Evolutionary conservation across 177 flowering plant species (phyloP), one percentile per base, ranked within the genome.

Genomic region (Tripterygium wilfordii): DNA sequence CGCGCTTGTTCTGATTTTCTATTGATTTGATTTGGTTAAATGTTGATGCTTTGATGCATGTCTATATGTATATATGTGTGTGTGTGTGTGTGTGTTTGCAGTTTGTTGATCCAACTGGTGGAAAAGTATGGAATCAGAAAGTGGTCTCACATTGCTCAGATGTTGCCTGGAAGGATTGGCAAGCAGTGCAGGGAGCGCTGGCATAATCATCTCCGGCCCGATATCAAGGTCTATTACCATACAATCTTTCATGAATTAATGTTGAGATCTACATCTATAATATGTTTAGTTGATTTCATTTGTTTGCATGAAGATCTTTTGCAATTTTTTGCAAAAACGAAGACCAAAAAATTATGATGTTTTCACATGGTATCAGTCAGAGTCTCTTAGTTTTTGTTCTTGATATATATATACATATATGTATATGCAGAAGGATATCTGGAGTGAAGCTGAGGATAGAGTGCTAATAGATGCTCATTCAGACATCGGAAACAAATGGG

Each of bases 401-500:
- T 20, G 2, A 44, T 21, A 44, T 27, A 27, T 44, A 25, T 8
- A 25, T 44, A 26, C 8, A 28, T 28, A 36, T 10, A 36, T 15
- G 19, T 36, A 36, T 15, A 15, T 36, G 48, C 68, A 82, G 89
- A 84, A 78, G 57, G 88, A 75, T 40, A 56, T 45, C 42, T 86
- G 95, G 95, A 79, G 64, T 39, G 77, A 66, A 37, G 87, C 79
- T 22, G 96, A 86, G 48, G 95, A 86, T 32, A 67, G 45, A 54
- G 53, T 67, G 1, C 55, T 86, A 15, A 69, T 83, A 7, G n/a
- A 66, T 30, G 76, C 81, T 7, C 96, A 83, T 60, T 35, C 45
- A 37, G 76, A 80, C 39, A 57, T 86, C 10, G 95, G 95, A 9
- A 86, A 84, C 75, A 84, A 70, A 53, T 87, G 96, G 92, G 85